phyloP scores from a whole-genome alignment of 495 filamentous ascomycete genomes.

The Tuber calosporum region DNA sequence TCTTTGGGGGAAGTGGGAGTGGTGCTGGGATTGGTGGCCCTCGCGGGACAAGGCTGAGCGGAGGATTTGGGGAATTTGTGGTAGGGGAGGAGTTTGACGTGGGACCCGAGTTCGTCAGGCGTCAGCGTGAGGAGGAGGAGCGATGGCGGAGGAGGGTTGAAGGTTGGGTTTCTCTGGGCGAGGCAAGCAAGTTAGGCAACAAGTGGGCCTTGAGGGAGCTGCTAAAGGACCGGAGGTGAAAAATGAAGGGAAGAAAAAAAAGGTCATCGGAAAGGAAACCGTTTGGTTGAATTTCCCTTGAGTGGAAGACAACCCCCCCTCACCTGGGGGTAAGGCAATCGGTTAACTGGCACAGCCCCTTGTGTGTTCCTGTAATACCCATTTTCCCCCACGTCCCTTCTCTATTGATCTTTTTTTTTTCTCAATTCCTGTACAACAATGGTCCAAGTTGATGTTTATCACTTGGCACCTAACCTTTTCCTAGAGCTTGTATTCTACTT shows the following conservation, averaged over 20 bases:
- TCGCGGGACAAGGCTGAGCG: conserved; percentile 32
- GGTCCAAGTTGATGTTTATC: background rate
- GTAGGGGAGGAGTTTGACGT: conserved; percentile 97
- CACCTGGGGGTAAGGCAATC: background rate
- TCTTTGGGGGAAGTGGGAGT: conserved; percentile 34
- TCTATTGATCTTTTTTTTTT: background rate
- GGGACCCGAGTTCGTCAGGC: conserved; percentile 82
- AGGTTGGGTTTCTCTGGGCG: conserved; percentile 55
- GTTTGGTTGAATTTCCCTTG: background rate
- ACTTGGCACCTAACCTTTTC: background rate
- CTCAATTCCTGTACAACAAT: conserved; percentile 5
- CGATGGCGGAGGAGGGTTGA: conserved; percentile 78
- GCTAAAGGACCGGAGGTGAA: conserved; percentile 21
- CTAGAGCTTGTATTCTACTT: conserved; percentile 5
- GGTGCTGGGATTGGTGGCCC: conserved; percentile 20
- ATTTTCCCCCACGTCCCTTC: background rate
- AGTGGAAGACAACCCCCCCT: conserved; percentile 1
- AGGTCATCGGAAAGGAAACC: background rate
- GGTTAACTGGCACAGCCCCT: background rate
- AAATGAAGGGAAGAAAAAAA: conserved; percentile 12
- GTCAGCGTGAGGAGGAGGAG: conserved; percentile 84
- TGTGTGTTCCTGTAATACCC: background rate
- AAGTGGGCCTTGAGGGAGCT: conserved; percentile 37
- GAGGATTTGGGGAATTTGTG: conserved; percentile 44
- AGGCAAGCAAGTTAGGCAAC: conserved; percentile 31